Evolutionary conservation across 148 eudicot species (phyloP), one percentile per base, ranked within the genome.

Genomic region (Salicornia ramosissima): DNA sequence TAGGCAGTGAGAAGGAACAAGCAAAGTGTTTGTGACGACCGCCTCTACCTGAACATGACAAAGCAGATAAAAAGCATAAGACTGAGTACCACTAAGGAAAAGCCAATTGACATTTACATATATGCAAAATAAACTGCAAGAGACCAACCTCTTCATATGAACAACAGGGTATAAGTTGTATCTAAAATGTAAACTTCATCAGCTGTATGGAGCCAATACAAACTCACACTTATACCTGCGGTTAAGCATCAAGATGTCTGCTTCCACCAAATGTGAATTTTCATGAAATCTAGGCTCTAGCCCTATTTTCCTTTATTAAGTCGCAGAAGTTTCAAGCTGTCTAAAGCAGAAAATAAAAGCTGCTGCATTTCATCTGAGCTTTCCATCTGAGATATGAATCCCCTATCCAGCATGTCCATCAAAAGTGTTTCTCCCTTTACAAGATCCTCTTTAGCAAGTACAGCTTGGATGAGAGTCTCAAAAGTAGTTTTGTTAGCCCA

Each of bases 401-500:
- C 93, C 77, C 96, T 86, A 72, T 79, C 78, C 63, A 73, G 83
- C 75, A 92, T 74, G 72, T 89, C 96, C 68, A 28, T 65, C 58
- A 86, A 74, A 64, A 92, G 75, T 28, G 25, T 81, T 84, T 87
- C 86, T 64, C 89, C 84, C 33, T 76, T 85, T 19, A 29, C 73
- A 61, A 45, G 53, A 74, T 80, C 68, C 61, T 78, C 76, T 62
- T 74, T 79, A 34, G 60, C n/a, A 72, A 71, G 77, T 64, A 80
- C 64, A 53, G 85, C 87, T 49, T 77, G 71, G 72, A 81, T 67
- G 31, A 92, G 86, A 80, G 77, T 75, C 65, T 50, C 64, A 53
- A 80, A 90, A 10, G 91, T 87, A 13, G 89, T 87, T 39, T 64
- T 58, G 80, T 87, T 90, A 52, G 87, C 91, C 75, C 82, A 83